phyloP scores from a whole-genome alignment of 192 early-diverging fungal species.

The Coemansia sp. region DNA sequence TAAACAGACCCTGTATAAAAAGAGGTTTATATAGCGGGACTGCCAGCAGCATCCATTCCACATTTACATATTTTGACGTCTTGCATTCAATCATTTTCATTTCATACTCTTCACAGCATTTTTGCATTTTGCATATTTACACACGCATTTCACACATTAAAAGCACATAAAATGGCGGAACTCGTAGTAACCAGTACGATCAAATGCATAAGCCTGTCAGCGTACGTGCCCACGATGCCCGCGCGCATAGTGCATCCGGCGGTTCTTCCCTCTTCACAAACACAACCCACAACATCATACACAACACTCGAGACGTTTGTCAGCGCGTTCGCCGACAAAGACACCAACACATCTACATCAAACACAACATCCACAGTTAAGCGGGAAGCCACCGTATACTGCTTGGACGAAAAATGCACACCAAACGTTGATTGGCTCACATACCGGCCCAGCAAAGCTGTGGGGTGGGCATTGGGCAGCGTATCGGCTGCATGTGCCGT shows the following conservation, averaged over 20 bases:
- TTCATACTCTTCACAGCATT: not conserved
- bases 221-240: not conserved
- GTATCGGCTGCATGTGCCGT: conserved; percentile 1
- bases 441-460: conserved; percentile 13
- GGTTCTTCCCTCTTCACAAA: not conserved
- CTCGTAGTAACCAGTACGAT: not conserved
- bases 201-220: conserved; percentile 12
- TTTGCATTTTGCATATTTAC: not conserved
- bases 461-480: conserved; percentile 18
- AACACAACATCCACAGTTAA: not conserved
- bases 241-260: conserved; percentile 19
- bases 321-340: not conserved
- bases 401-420: conserved; percentile 6
- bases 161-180: not conserved
- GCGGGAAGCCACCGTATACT: conserved; percentile 6
- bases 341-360: not conserved
- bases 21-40: too few species aligned
- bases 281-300: not conserved
- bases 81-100: not conserved
- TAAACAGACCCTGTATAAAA: too few species aligned
- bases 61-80: not conserved
- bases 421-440: conserved; percentile 24
- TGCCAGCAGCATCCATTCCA: too few species aligned
- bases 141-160: not conserved
- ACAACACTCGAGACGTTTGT: not conserved